Evolutionary conservation across 495 filamentous ascomycete species (phyloP), one percentile per base, ranked within the genome.

Genomic region (Daldinia caldariorum): DNA sequence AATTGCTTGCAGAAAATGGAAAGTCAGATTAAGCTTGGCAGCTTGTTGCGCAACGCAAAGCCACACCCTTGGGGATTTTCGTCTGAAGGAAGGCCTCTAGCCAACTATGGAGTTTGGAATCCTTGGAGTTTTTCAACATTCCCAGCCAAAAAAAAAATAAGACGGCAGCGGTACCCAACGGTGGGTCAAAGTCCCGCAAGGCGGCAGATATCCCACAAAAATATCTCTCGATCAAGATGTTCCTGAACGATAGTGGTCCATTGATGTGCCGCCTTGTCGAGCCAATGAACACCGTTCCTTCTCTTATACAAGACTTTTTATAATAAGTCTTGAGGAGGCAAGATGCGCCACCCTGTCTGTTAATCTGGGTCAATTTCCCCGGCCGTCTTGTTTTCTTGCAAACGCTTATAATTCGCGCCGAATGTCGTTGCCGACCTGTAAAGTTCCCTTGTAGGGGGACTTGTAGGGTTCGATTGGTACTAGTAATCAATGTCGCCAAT

Each of bases 101-200:
- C 62, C 59, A 38, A 58, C 59, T 55, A 60, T 41, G 57, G 64
- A 72, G 57, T 61, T 67, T 64, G 61, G 56, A 65, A 58, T 31
- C 59, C 60, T 61, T 61, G 49, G 55, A 51, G 53, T 37, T 47
- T 67, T 71, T 37, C 31, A 54, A 59, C 18, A 14, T 55, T 67
- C 55, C 43, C 41, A 60, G 39, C 6, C 18, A 65, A 54, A 57
- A 50, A 26, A 65, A 54, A 57, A 50, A 59, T 26, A 41, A 61
- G 58, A 72, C 47, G 58, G 62, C 59, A 67, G 59, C 71, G 59
- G 63, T 70, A 73, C 71, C 71, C 67, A 73, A 73, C 62, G 54
- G 71, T 73, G 71, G 70, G 22, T 54, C 49, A 57, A 34, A n/a
- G 58, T 63, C 66, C 66, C 37, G 50, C 61, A 72, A 54, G 64